Conservation (phyloP, 2,329 filamentous ascomycete species). For the Aspergillus candidus region DNA sequence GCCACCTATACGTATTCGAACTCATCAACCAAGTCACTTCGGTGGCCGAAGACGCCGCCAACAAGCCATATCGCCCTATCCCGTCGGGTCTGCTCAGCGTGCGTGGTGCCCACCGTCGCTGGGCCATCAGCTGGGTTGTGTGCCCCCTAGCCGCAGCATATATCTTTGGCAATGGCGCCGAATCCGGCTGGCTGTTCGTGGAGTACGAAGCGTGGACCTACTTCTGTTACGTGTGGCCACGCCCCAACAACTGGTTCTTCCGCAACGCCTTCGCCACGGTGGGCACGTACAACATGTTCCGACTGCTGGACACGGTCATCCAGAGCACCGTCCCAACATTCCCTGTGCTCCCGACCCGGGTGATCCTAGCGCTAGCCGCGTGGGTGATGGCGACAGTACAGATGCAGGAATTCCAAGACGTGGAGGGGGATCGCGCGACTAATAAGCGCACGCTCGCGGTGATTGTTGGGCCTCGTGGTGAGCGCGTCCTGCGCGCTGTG, state of each 20-base stretch:
- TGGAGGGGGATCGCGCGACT: conserved; percentile 5
- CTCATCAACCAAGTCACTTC: conserved; percentile 4
- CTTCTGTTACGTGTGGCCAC: conserved; percentile 8
- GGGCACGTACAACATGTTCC: conserved; percentile 6
- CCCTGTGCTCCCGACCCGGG: not conserved
- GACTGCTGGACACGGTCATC: conserved; percentile 2
- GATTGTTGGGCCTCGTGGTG: not conserved
- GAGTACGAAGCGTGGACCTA: conserved; percentile 2
- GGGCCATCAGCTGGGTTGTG: not conserved
- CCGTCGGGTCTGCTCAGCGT: conserved; percentile 1
- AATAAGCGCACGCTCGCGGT: conserved; percentile 5
- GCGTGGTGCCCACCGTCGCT: not conserved
- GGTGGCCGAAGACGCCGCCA: conserved; percentile 1
- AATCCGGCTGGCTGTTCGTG: conserved; percentile 1
- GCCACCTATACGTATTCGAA: conserved; percentile 5
- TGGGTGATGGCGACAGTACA: conserved; percentile 7
- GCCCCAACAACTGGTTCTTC: conserved; percentile 5
- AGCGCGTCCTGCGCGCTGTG: not conserved
- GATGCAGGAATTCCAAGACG: conserved; percentile 11
- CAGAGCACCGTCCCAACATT: not conserved
- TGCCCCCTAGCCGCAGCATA: too few relatives aligned
- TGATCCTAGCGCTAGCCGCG: not conserved
- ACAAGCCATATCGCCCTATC: conserved; percentile 3
- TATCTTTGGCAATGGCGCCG: not conserved
- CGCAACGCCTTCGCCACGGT: conserved; percentile 7